Evolutionary conservation across 108 stramenopile genomes (phyloP).

Genomic region (Aurantiochytrium sp.): DNA sequence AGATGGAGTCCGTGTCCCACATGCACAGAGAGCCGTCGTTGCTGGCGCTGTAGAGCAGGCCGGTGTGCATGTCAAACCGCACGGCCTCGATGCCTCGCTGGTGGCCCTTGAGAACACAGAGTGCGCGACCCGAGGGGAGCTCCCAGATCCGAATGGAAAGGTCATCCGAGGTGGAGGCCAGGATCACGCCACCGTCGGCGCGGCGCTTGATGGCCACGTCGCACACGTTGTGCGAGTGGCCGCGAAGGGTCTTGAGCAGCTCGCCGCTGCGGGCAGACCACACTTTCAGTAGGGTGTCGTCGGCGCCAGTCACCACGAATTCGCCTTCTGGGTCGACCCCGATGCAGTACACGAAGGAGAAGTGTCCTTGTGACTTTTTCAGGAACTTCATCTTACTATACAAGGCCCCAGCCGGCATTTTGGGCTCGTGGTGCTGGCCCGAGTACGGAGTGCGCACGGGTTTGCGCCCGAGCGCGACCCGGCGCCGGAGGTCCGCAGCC

Average conservation of each 20-base stretch:
- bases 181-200: not conserved
- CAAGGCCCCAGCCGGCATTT: not conserved
- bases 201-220: not conserved
- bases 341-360: not conserved
- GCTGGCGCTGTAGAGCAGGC: not conserved
- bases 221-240: conserved; percentile 27
- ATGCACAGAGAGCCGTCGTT: not conserved
- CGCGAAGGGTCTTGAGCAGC: not conserved
- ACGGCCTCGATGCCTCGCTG: not conserved
- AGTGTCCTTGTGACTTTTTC: conserved; percentile 14
- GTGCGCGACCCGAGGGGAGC: not conserved
- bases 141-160: conserved; percentile 26
- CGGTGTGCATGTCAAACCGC: not conserved
- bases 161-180: conserved; percentile 26
- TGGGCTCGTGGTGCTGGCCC: not conserved
- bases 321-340: conserved; percentile 5
- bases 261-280: conserved; percentile 14
- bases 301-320: not conserved
- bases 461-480: not conserved
- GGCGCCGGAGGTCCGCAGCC: not conserved
- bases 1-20: conserved; percentile 10
- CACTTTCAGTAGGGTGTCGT: not conserved
- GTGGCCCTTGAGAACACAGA: conserved; percentile 9
- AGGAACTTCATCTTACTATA: conserved; percentile 16
- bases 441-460: no score